Percentiles rank a stretch among this genome's conserved stretches.
Conservation (phyloP, 139 green algal genomes). For the Picochlorum sp. region DNA sequence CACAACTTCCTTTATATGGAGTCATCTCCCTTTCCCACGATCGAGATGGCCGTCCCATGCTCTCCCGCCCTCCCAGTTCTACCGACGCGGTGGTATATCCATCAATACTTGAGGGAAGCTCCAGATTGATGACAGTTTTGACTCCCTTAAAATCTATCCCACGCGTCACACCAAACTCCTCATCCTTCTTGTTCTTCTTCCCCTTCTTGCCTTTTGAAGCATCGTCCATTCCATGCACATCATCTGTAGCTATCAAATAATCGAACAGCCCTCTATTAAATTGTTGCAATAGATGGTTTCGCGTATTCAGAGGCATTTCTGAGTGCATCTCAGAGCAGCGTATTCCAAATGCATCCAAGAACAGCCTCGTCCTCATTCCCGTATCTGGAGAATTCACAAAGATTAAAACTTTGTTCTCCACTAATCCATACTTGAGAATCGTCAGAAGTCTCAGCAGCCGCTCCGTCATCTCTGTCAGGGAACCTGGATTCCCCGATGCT, state of each 20-base stretch:
- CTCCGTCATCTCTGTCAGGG: conserved; percentile 28
- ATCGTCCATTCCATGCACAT: conserved; percentile 37
- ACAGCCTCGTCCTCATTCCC: conserved; percentile 77
- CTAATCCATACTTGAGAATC: conserved; percentile 67
- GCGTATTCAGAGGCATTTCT: conserved; percentile 73
- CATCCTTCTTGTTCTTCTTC: conserved; percentile 43
- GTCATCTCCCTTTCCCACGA: conserved; percentile 9
- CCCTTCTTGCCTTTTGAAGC: conserved; percentile 2
- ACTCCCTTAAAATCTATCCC: conserved; percentile 97
- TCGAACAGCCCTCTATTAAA: conserved; percentile 89
- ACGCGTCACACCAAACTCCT: conserved; percentile 91
- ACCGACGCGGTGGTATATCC: conserved; percentile 85
- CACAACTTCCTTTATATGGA: not conserved
- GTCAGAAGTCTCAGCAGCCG: conserved; percentile 64
- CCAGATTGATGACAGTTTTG: conserved; percentile 82
- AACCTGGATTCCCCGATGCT: not conserved
- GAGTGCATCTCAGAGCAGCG: conserved; percentile 64
- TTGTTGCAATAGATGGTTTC: conserved; percentile 73
- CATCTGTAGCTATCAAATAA: conserved; percentile 84
- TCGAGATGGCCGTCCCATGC: conserved; percentile 50
- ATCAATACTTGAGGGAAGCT: conserved; percentile 49
- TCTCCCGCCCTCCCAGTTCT: conserved; percentile 81
- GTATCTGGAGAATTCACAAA: conserved; percentile 83
- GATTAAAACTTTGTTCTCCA: conserved; percentile 77
- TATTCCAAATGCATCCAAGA: conserved; percentile 90